Conservation (phyloP, 176 grass and related monocot genomes). For the Urochloa ruziziensis region DNA sequence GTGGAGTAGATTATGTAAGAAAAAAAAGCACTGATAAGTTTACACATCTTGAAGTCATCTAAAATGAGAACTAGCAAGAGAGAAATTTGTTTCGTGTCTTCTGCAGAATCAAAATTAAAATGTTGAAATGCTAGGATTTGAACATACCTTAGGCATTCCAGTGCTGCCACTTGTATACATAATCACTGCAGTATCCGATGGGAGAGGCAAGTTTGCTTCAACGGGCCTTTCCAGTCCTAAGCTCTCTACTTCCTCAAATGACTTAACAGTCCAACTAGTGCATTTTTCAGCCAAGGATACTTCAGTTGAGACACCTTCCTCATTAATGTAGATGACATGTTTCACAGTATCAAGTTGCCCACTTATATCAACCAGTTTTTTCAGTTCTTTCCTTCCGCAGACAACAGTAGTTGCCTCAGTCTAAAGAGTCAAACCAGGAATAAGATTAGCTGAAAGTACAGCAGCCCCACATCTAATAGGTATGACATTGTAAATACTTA, state of each 20-base stretch:
- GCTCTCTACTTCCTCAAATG: slow-evolving; percentile 80
- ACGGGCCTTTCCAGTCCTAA: slow-evolving; percentile 64
- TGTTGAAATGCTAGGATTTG: slow-evolving; percentile 12
- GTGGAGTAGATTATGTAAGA: slow-evolving; percentile 6
- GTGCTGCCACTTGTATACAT: slow-evolving; percentile 99
- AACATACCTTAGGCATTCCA: slow-evolving; percentile 94
- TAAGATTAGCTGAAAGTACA: slow-evolving; percentile 14
- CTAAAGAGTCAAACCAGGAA: slow-evolving; percentile 48
- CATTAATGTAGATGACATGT: slow-evolving; percentile 79
- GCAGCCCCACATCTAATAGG: neutral
- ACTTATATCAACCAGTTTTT: slow-evolving; percentile 85
- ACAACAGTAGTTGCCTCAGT: slow-evolving; percentile 87
- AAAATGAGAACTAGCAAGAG: slow-evolving; percentile 5
- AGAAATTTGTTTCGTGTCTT: neutral
- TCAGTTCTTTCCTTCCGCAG: slow-evolving; percentile 84
- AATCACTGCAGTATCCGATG: slow-evolving; percentile 80
- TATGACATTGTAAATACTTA: neutral
- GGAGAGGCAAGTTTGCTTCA: slow-evolving; percentile 56
- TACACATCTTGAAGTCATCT: slow-evolving; percentile 13
- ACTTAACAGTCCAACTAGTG: slow-evolving; percentile 62
- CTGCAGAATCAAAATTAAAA: neutral
- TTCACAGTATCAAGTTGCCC: slow-evolving; percentile 80
- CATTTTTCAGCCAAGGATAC: slow-evolving; percentile 69
- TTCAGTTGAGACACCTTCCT: slow-evolving; percentile 70
- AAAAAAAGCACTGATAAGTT: slow-evolving; percentile 4